These are phyloP conservation scores for Avena insularis DNA, from an alignment of 176 grass and related monocot genomes.

Conservation along the genomic window DNA sequence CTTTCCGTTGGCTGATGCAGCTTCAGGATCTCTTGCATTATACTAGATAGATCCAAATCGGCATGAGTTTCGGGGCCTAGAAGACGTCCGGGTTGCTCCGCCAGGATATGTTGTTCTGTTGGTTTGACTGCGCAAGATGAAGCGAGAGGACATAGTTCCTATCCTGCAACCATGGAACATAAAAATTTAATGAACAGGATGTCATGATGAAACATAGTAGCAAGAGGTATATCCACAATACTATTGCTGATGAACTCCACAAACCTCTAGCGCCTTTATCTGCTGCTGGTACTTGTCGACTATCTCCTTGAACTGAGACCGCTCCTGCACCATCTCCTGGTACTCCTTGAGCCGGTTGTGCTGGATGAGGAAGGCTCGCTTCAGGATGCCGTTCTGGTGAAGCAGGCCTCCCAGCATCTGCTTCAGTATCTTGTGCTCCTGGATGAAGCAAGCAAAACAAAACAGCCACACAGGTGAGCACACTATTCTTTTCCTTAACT, in stretches of 20 bases:
- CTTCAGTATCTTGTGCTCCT: conserved; percentile 63
- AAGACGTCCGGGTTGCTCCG: conserved; percentile 50
- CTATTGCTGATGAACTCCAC: neutral
- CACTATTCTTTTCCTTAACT: neutral
- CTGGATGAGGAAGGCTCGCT: conserved; percentile 56
- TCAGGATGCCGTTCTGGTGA: conserved; percentile 63
- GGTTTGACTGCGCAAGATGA: conserved; percentile 35
- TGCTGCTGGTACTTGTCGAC: conserved; percentile 43
- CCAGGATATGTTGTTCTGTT: neutral
- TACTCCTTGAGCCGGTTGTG: conserved; percentile 58
- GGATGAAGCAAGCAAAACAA: conserved; percentile 5
- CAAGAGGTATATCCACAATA: neutral
- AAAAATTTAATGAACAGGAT: neutral
- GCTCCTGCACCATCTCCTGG: conserved; percentile 52
- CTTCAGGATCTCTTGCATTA: neutral
- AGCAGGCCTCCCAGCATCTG: conserved; percentile 57
- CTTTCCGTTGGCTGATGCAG: neutral
- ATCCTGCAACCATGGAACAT: conserved; percentile 31
- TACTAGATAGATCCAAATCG: neutral
- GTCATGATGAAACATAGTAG: neutral
- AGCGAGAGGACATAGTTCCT: conserved; percentile 43
- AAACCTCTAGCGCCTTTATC: conserved; percentile 53
- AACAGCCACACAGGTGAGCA: neutral
- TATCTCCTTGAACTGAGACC: conserved; percentile 39
- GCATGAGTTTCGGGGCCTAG: conserved; percentile 3